phyloP scores from a whole-genome alignment of 306 rosid species.

The Vicia sativa region DNA sequence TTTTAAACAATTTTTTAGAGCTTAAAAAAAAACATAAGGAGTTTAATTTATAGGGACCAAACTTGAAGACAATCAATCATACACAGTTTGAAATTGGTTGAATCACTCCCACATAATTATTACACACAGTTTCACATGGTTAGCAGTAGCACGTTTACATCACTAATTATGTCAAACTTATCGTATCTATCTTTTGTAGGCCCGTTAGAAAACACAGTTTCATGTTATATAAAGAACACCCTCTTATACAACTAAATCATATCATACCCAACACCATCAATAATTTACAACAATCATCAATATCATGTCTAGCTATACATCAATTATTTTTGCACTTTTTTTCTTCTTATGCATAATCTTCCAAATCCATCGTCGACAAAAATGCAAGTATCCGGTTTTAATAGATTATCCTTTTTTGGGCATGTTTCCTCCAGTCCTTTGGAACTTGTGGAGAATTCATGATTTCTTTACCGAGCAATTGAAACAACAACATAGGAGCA shows the following conservation, averaged over 20 bases:
- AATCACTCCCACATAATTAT: no score
- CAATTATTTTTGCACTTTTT: neutral
- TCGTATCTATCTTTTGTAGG: no score
- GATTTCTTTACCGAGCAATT: neutral
- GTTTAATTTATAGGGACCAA: no score
- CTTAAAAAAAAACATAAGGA: no score
- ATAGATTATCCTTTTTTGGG: constrained; percentile 47
- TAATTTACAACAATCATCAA: neutral
- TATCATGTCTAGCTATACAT: neutral
- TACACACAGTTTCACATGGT: no score
- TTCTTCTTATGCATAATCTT: neutral
- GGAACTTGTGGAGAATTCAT: constrained; percentile 15
- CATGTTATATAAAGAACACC: neutral
- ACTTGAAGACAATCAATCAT: no score
- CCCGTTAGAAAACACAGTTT: no score
- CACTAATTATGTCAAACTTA: no score
- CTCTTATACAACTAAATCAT: neutral
- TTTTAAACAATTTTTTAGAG: no score
- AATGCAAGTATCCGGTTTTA: neutral
- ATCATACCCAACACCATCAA: neutral
- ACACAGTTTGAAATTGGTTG: no score
- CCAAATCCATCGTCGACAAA: neutral
- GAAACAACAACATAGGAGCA: constrained; percentile 26
- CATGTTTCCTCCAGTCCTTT: constrained; percentile 27
- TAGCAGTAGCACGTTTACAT: no score